phyloP scores from a whole-genome alignment of 176 grass and related monocot species.

The Otatea glauca region DNA sequence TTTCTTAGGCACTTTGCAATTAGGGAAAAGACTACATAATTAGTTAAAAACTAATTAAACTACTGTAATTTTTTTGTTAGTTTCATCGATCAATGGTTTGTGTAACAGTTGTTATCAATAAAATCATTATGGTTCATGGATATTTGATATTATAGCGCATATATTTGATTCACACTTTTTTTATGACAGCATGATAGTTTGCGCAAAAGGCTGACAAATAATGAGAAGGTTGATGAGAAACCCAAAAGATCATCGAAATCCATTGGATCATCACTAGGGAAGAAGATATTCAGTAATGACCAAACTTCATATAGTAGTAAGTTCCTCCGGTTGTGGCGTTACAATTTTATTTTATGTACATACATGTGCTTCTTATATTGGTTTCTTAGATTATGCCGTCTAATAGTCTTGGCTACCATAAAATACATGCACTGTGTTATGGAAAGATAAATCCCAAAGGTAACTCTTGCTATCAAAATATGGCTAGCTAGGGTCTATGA shows the following conservation, averaged over 20 bases:
- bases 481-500: not conserved
- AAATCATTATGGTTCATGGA: not conserved
- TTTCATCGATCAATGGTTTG: not conserved
- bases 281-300: not conserved
- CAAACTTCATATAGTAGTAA: slow-evolving; percentile 8
- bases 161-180: not conserved
- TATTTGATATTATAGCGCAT: not conserved
- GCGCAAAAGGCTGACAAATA: not conserved
- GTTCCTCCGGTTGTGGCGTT: not conserved
- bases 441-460: not conserved
- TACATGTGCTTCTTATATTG: not conserved
- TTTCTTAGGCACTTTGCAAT: not conserved
- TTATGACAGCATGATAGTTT: slow-evolving; percentile 26
- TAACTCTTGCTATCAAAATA: not conserved
- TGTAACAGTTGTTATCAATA: not conserved
- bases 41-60: not conserved
- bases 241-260: not conserved
- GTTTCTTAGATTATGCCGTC: not conserved
- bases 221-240: not conserved
- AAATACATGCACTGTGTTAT: not conserved
- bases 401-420: not conserved
- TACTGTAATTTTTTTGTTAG: not conserved
- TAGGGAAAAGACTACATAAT: not conserved
- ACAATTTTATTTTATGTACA: not conserved
- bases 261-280: not conserved